Evolutionary conservation across 2,329 filamentous ascomycete species (phyloP).

Genomic region (Trichoderma gracile): DNA sequence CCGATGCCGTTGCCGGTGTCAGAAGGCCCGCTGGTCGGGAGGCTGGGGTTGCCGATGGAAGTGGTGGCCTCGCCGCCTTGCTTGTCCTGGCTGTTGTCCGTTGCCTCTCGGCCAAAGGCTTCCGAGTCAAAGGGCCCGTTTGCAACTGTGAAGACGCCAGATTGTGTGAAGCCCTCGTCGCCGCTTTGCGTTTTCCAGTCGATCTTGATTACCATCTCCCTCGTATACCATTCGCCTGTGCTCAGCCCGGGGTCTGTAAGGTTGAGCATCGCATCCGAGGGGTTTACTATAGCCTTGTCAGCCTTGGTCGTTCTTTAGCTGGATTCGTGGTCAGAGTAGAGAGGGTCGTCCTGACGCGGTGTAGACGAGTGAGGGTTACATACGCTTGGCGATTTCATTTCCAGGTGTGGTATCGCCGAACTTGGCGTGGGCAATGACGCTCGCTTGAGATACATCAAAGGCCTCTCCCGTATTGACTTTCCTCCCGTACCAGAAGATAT

Average conservation of each 20-base stretch:
- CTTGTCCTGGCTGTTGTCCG: background rate
- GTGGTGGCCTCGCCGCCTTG: slow-evolving; percentile 3
- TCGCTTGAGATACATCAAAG: slow-evolving; percentile 5
- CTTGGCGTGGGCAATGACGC: background rate
- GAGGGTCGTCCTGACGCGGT: background rate
- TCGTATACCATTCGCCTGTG: slow-evolving; percentile 2
- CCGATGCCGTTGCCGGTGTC: slow-evolving; percentile 2
- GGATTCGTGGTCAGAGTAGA: too few relatives aligned
- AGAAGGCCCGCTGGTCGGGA: background rate
- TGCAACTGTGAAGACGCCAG: slow-evolving; percentile 30
- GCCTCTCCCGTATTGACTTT: background rate
- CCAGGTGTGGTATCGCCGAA: background rate
- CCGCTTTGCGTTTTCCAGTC: slow-evolving; percentile 22
- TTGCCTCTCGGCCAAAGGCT: background rate
- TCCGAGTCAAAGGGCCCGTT: background rate
- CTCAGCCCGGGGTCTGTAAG: background rate
- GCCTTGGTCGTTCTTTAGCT: background rate
- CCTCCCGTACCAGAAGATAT: slow-evolving; percentile 19
- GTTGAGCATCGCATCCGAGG: background rate
- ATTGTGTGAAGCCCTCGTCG: slow-evolving; percentile 21
- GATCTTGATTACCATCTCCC: slow-evolving; percentile 27
- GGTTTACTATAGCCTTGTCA: background rate
- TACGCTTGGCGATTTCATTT: background rate
- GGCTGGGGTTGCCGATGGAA: background rate
- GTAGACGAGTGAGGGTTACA: background rate